Base-by-base conservation (phyloP, 1,284 basidiomycete genomes). In the Apiotrichum sp. region DNA sequence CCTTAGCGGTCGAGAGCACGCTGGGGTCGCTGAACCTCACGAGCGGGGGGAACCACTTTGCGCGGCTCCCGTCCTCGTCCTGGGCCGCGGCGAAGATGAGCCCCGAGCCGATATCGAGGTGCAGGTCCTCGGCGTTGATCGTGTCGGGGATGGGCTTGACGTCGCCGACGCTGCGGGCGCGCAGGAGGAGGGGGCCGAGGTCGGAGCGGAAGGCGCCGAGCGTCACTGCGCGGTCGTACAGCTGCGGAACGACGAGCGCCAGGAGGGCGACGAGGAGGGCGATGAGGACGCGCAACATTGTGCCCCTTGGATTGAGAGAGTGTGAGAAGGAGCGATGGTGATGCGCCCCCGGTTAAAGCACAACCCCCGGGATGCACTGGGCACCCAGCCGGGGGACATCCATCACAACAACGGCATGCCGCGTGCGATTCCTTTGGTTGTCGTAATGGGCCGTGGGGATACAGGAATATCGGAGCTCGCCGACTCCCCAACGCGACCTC, bases 31-130 rank as follows among this genome's bases (percentile, higher is more conserved):
- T 57, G 34, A 69, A 64, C 13, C 44, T 42, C 8, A 38, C 42
- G 35, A 62, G 50, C 6, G 67, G 57, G 3, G 69, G 69, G 54
- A 65, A 71, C 69, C 69, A 71, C 62, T 58, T 78, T 62, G 8
- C 16, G 16, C 61, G 52, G n/a, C 41, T 39, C 13, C 41, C 47
- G 45, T 55, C 55, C n/a, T 16, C n/a, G 39, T 47, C 57, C 46
- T 59, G 52, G 33, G 43, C 52, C 3, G 59, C 51, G 2, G 59
- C 32, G 16, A 54, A 61, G 51, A 61, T 53, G 41, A 61, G 55
- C 3, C 54, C 54, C 5, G 36, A 29, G 8, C 4, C 33, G 2
- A 11, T 5, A 52, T 59, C 47, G 34, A 44, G 47, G 41, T 61
- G 59, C 38, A 61, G 52, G 54, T 61, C 59, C 49, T 61, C 59